Evolutionary conservation across 2,329 filamentous ascomycete genomes (phyloP).

Genomic region (Stachybotrys elegans): DNA sequence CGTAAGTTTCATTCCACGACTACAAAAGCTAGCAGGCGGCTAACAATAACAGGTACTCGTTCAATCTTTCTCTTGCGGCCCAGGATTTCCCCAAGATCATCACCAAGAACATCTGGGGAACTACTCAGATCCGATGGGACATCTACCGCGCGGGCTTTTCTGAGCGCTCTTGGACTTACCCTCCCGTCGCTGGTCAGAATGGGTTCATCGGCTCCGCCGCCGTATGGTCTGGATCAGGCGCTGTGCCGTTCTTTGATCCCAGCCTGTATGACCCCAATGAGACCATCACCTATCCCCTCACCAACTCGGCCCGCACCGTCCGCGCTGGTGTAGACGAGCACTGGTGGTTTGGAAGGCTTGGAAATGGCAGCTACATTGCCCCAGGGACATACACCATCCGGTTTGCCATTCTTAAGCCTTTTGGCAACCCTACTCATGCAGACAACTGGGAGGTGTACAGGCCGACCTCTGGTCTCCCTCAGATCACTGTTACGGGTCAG

Average conservation of each 20-base stretch:
- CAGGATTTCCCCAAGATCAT: constrained; percentile 13
- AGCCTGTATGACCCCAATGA: constrained; percentile 13
- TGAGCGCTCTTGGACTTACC: constrained; percentile 27
- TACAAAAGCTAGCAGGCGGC: background rate
- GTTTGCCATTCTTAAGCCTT: constrained; percentile 20
- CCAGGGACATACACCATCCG: constrained; percentile 18
- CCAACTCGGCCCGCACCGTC: constrained; percentile 12
- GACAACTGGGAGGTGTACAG: constrained; percentile 18
- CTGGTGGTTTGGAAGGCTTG: constrained; percentile 23
- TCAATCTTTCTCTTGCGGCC: background rate
- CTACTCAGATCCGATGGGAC: constrained; percentile 1
- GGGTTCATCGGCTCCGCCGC: constrained; percentile 26
- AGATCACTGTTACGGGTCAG: background rate
- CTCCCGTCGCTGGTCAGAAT: constrained; percentile 24
- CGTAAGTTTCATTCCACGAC: background rate
- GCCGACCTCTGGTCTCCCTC: background rate
- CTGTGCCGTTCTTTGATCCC: constrained; percentile 14
- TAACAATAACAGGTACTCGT: background rate
- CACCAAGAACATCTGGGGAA: background rate
- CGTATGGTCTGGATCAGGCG: constrained; percentile 13
- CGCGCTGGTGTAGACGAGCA: constrained; percentile 6
- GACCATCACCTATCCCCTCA: constrained; percentile 15
- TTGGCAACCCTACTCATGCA: constrained; percentile 13
- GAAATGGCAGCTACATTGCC: constrained; percentile 19
- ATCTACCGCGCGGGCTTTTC: constrained; percentile 14